Evolutionary conservation across 805 yeast species (phyloP).

Genomic region (Ogataea paraovalis): DNA sequence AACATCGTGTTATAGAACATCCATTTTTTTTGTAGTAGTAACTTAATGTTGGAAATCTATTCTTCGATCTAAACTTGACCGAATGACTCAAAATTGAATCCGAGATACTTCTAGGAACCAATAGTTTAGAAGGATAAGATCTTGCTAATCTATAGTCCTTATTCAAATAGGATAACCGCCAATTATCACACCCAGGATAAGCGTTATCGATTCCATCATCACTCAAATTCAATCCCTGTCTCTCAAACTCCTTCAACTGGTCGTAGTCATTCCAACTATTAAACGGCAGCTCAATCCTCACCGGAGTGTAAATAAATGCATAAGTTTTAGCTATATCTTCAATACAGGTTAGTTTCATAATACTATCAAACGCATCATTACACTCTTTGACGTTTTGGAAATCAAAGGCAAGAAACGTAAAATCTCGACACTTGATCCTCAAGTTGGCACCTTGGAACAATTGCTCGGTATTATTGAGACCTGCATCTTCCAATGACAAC

Average conservation of each 20-base stretch:
- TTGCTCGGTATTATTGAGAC: conserved; percentile 8
- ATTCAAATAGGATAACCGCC: conserved; percentile 74
- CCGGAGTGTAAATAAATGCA: conserved; percentile 80
- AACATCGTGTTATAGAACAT: conserved; percentile 79
- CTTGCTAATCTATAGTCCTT: conserved; percentile 60
- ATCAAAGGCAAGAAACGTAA: conserved; percentile 74
- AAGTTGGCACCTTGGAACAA: conserved; percentile 44
- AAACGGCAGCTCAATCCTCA: conserved; percentile 56
- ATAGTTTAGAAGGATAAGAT: conserved; percentile 65
- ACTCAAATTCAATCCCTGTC: conserved; percentile 54
- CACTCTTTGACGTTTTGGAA: conserved; percentile 58
- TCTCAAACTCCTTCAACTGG: conserved; percentile 56
- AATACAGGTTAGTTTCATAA: conserved; percentile 62
- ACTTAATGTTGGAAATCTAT: conserved; percentile 75
- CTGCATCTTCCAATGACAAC: conserved; percentile 16
- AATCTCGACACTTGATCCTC: conserved; percentile 78
- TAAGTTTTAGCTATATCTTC: conserved; percentile 56
- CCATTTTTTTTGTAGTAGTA: conserved; percentile 68
- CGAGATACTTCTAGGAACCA: conserved; percentile 74
- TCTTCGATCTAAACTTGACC: conserved; percentile 79
- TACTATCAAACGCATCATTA: conserved; percentile 66
- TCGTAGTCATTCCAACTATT: conserved; percentile 75
- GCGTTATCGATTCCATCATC: conserved; percentile 7
- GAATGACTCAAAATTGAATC: conserved; percentile 84
- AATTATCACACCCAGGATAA: conserved; percentile 28